These are phyloP conservation scores for Fusarium floridanum DNA, from an alignment of 2,329 filamentous ascomycete species.

Conservation along the genomic window DNA sequence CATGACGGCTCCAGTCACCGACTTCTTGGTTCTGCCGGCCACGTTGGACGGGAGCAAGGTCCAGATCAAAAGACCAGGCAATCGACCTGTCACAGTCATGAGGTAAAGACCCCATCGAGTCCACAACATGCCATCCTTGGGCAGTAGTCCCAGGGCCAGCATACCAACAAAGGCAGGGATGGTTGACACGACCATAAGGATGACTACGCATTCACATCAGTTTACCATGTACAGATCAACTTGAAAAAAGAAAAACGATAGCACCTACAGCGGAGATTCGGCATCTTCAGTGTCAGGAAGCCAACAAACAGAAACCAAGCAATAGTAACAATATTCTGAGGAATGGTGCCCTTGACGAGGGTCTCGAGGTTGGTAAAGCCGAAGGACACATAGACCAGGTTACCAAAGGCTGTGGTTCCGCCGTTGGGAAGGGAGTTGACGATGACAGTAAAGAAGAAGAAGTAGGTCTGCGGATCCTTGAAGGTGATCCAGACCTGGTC, in stretches of 20 bases:
- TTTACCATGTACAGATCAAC: not conserved
- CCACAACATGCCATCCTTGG: slow-evolving; percentile 45
- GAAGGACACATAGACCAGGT: slow-evolving; percentile 50
- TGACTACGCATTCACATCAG: not conserved
- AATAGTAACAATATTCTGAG: slow-evolving; percentile 24
- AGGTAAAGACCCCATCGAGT: slow-evolving; percentile 51
- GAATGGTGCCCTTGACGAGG: slow-evolving; percentile 49
- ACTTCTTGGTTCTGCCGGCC: slow-evolving; percentile 55
- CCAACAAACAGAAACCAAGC: not conserved
- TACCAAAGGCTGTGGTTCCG: slow-evolving; percentile 49
- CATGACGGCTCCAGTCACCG: slow-evolving; percentile 39
- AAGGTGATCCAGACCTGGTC: slow-evolving; percentile 47
- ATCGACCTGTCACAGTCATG: slow-evolving; percentile 44
- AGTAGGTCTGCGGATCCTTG: slow-evolving; percentile 36
- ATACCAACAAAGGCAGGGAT: slow-evolving; percentile 50
- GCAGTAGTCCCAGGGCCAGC: slow-evolving; percentile 48
- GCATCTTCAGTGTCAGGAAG: not conserved
- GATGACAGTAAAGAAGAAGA: slow-evolving; percentile 52
- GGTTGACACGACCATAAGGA: slow-evolving; percentile 10
- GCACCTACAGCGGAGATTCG: not conserved
- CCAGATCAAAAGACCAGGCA: slow-evolving; percentile 49
- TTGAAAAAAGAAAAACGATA: not conserved
- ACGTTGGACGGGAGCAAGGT: slow-evolving; percentile 53
- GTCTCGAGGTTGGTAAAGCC: slow-evolving; percentile 50
- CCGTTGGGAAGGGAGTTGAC: slow-evolving; percentile 51